phyloP scores from a whole-genome alignment of 768 basidiomycete genomes.

The Coprinopsis cinerea region DNA sequence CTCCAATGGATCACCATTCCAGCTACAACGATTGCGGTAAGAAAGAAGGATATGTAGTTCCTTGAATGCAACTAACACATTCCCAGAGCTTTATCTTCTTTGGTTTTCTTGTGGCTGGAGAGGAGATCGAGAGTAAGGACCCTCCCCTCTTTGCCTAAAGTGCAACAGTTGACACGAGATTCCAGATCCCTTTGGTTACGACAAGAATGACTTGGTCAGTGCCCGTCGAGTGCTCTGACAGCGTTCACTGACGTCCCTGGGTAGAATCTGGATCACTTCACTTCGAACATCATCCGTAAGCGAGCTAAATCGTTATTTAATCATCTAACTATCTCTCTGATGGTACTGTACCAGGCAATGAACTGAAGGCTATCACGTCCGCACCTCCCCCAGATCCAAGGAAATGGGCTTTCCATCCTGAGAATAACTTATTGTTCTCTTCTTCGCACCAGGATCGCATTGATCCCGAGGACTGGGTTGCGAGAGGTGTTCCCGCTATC shows the following conservation, averaged over 20 bases:
- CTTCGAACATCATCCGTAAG: conserved; percentile 60
- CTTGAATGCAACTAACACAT: too few species aligned
- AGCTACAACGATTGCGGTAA: conserved; percentile 45
- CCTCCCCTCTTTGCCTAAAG: conserved; percentile 2
- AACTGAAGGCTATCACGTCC: conserved; percentile 58
- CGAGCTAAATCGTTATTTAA: conserved; percentile 11
- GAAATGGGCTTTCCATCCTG: conserved; percentile 54
- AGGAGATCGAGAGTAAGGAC: conserved; percentile 66
- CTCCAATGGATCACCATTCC: conserved; percentile 64
- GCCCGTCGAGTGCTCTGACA: background rate
- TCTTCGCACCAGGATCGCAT: conserved; percentile 33
- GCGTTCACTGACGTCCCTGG: background rate
- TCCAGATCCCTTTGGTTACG: conserved; percentile 52
- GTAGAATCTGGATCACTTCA: conserved; percentile 67
- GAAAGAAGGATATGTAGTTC: too few species aligned
- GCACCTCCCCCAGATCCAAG: conserved; percentile 52
- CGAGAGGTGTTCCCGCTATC: conserved; percentile 41
- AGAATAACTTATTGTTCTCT: conserved; percentile 54
- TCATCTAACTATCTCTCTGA: background rate
- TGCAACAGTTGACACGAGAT: background rate
- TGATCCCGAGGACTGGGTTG: conserved; percentile 53
- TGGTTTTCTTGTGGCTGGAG: conserved; percentile 67
- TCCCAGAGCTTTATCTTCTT: conserved; percentile 62
- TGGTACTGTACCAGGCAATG: conserved; percentile 31
- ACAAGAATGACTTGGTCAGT: conserved; percentile 65